A percentile compares a stretch with the other conserved stretches of the same genome.
phyloP scores from a whole-genome alignment of 352 stramenopile species.

The Globisporangium middletonii region DNA sequence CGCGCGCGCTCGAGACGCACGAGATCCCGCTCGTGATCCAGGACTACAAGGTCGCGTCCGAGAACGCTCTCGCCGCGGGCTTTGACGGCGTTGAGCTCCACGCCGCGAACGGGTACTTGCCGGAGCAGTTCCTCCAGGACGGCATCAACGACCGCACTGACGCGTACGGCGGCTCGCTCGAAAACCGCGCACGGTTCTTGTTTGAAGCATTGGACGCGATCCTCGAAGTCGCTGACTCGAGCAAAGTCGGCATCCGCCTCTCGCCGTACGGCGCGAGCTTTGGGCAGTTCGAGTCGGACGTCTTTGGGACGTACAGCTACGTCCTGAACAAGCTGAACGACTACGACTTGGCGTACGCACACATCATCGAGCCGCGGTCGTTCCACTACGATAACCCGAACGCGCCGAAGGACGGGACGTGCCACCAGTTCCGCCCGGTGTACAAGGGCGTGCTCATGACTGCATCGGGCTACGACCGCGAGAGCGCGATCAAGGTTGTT shows the following conservation, averaged over 20 bases:
- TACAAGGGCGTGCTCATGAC: conserved; percentile 64
- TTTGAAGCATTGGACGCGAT: conserved; percentile 67
- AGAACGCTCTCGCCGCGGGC: conserved; percentile 64
- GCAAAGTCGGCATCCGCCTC: conserved; percentile 37
- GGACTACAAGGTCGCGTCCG: conserved; percentile 54
- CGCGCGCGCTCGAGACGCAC: conserved; percentile 44
- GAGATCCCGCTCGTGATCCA: conserved; percentile 61
- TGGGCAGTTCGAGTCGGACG: conserved; percentile 37
- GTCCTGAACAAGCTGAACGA: conserved; percentile 47
- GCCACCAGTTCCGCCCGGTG: conserved; percentile 38
- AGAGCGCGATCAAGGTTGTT: conserved; percentile 44
- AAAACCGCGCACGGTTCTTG: conserved; percentile 82
- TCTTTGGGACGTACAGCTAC: conserved; percentile 41
- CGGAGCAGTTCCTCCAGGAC: conserved; percentile 89
- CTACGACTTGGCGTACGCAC: conserved; percentile 51
- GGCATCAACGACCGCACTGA: conserved; percentile 82
- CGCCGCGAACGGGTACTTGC: conserved; percentile 88
- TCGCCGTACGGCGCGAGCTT: conserved; percentile 48
- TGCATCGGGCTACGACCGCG: conserved; percentile 45
- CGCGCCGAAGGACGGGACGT: conserved; percentile 34
- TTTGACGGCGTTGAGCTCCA: conserved; percentile 91
- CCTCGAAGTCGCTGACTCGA: conserved; percentile 23
- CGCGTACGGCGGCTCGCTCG: conserved; percentile 77
- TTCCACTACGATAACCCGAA: conserved; percentile 34
- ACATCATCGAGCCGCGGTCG: conserved; percentile 50